These are phyloP conservation scores for Sporormia fimetaria DNA, from an alignment of 495 filamentous ascomycete genomes.

Conservation along the genomic window DNA sequence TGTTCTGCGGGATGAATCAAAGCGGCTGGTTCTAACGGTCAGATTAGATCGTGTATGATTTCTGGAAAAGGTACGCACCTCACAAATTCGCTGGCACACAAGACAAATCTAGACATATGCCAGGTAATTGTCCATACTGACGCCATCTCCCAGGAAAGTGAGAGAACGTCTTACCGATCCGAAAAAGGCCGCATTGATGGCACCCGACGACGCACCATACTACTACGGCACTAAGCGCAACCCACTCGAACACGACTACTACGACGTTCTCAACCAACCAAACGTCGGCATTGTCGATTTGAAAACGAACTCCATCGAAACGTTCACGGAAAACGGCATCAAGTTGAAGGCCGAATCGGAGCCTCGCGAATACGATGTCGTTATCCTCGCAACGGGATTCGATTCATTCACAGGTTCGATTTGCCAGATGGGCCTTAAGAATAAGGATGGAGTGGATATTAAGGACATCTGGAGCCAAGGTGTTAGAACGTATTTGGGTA, in stretches of 20 bases:
- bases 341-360: constrained; percentile 1
- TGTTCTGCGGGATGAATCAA: too few relatives aligned
- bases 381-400: constrained; percentile 22
- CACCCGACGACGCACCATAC: constrained; percentile 15
- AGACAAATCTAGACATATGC: too few relatives aligned
- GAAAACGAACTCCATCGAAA: constrained; percentile 4
- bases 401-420: constrained; percentile 20
- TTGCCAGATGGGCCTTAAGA: constrained; percentile 15
- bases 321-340: constrained; percentile 16
- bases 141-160: too few relatives aligned
- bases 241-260: constrained; percentile 22
- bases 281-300: constrained; percentile 19
- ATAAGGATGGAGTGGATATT: constrained; percentile 19
- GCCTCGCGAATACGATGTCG: constrained; percentile 14
- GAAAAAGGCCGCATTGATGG: constrained; percentile 11
- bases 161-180: constrained; percentile 15
- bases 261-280: constrained; percentile 12
- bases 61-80: too few relatives aligned
- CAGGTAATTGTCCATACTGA: too few relatives aligned
- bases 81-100: too few relatives aligned
- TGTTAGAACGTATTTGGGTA: constrained; percentile 18
- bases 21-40: too few relatives aligned
- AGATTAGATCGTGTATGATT: constrained; percentile 21
- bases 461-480: constrained; percentile 19
- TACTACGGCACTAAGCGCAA: constrained; percentile 19